A percentile compares a stretch with the other conserved stretches of the same genome.
These are phyloP conservation scores for Penicillium roqueforti DNA, from an alignment of 495 filamentous ascomycete species.

Conservation along the genomic window DNA sequence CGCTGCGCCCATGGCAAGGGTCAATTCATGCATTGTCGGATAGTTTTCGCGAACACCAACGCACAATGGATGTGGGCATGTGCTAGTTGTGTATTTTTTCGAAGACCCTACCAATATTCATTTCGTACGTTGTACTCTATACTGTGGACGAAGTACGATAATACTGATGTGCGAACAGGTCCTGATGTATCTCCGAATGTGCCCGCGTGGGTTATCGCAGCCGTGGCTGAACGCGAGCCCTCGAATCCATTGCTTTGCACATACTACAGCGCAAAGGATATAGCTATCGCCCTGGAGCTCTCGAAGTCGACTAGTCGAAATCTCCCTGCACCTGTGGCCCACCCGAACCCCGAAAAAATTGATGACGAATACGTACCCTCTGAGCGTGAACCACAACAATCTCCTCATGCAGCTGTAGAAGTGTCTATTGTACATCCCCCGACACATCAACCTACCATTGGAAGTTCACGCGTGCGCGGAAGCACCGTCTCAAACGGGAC, in stretches of 20 bases:
- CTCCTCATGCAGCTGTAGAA: no score
- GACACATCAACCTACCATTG: no score
- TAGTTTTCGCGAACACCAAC: not conserved
- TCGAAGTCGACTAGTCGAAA: no score
- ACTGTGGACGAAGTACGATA: no score
- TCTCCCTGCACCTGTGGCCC: no score
- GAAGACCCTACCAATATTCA: not conserved
- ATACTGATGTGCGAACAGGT: not conserved
- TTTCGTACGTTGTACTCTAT: not conserved
- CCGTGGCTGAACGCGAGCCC: not conserved
- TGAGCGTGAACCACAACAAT: conserved; percentile 23
- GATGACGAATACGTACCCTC: conserved; percentile 47
- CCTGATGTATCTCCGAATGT: not conserved
- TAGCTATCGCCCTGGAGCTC: no score
- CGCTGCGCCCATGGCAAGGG: not conserved
- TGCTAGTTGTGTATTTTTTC: not conserved
- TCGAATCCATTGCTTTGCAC: not conserved
- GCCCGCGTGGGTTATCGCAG: not conserved
- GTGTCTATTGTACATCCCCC: no score
- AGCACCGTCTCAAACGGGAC: no score
- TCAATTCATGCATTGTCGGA: not conserved
- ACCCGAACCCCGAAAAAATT: conserved; percentile 69
- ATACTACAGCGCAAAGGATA: not conserved
- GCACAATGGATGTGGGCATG: not conserved
- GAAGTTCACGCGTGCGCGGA: no score